Evolutionary conservation across 2,329 filamentous ascomycete genomes (phyloP), one percentile per base, ranked within the genome.

Genomic region (Coccinonectria pachysandricola): DNA sequence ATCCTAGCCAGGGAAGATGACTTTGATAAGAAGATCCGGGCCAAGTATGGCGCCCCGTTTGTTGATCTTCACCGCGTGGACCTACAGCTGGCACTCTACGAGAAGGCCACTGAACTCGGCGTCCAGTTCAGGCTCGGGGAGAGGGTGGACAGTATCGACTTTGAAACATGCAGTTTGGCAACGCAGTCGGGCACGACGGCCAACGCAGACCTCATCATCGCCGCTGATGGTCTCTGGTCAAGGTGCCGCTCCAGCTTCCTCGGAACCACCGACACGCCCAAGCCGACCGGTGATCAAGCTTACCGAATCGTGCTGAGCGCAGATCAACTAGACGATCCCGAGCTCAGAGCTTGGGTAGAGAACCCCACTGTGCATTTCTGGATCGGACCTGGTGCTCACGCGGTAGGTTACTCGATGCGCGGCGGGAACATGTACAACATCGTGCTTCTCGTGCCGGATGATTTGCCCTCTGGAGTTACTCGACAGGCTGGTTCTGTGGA

Each of bases 251-350:
- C 62, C 28, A 45, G 53, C 6, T 49, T 72, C n/a, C 40, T 68
- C 6, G 57, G 57, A 3, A 46, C 48, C 8, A 41, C 50, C 0
- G 56, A 64, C 35, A 59, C 62, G 0, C 64, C 68, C 2, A 45
- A 58, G 9, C 54, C 60, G 24, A 73, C 69, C 0, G 69, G 69
- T 1, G 68, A 74, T 41, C 45, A 72, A 15, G 68, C 68, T 2
- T 74, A 71, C 43, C 61, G 69, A 5, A 55, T 73, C 23, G 48
- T 68, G 6, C 46, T 73, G 8, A 54, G 57, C 4, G 57, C 59
- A 3, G 56, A 66, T 23, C 39, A 41, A 40, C 62, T 71, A 47
- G 50, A 51, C 3, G 57, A 65, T 23, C 56, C 58, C 1, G 62
- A 65, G 19, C 45, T 73, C 9, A 47, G 42, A 4, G 40, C 50